Evolutionary conservation across 306 rosid genomes (phyloP).

Genomic region (Sphenostylis stenocarpa): DNA sequence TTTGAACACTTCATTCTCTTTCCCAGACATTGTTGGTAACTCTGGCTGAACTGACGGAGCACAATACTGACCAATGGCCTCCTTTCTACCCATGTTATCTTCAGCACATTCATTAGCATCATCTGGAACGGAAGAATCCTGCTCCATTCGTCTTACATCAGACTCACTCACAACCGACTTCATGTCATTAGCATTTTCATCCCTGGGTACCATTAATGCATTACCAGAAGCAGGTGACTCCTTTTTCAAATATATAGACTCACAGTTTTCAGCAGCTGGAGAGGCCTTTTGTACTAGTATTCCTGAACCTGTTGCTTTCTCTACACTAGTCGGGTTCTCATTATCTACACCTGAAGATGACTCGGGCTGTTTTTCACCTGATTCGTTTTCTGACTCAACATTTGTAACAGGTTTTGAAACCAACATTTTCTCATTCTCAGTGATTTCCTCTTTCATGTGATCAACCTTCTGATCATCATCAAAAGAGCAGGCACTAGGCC

Average conservation of each 20-base stretch:
- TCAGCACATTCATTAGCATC: conserved; percentile 15
- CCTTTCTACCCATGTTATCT: conserved; percentile 34
- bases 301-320: conserved; percentile 24
- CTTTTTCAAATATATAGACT: conserved; percentile 24
- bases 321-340: conserved; percentile 33
- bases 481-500: conserved; percentile 27
- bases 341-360: conserved; percentile 48
- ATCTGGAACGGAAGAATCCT: conserved; percentile 31
- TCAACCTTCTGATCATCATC: conserved; percentile 47
- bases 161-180: conserved; percentile 21
- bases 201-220: conserved; percentile 26
- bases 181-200: neutral
- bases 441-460: conserved; percentile 37
- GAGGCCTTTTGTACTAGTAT: conserved; percentile 28
- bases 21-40: conserved; percentile 22
- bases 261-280: conserved; percentile 30
- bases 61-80: conserved; percentile 24
- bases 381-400: conserved; percentile 50
- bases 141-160: conserved; percentile 27
- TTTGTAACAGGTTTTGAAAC: conserved; percentile 42
- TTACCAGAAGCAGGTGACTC: conserved; percentile 37
- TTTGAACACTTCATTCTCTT: conserved; percentile 35
- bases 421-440: conserved; percentile 37
- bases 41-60: conserved; percentile 24
- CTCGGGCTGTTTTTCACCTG: conserved; percentile 47